These are phyloP conservation scores for Cyberlindnera maritima DNA, from an alignment of 805 yeast species.

Conservation along the genomic window DNA sequence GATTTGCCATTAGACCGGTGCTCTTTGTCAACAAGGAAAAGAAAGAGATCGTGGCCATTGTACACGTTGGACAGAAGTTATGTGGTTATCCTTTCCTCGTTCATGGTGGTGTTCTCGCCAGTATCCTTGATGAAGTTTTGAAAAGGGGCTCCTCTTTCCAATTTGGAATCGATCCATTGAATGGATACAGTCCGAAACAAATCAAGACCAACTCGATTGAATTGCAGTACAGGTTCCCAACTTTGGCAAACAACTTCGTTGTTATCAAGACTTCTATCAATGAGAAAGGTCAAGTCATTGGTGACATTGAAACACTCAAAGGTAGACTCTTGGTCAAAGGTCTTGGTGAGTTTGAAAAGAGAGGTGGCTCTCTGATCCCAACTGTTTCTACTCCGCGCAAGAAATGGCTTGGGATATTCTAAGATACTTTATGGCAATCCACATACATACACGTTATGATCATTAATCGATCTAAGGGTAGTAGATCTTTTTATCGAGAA, in stretches of 20 bases:
- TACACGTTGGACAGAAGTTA: slow-evolving; percentile 73
- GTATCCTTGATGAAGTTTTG: slow-evolving; percentile 74
- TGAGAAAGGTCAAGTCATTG: slow-evolving; percentile 40
- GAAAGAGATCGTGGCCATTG: slow-evolving; percentile 59
- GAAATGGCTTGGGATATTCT: slow-evolving; percentile 7
- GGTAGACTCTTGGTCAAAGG: slow-evolving; percentile 60
- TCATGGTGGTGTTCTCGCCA: slow-evolving; percentile 87
- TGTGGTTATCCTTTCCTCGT: slow-evolving; percentile 86
- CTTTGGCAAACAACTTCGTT: slow-evolving; percentile 75
- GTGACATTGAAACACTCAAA: slow-evolving; percentile 49
- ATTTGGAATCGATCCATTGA: slow-evolving; percentile 29
- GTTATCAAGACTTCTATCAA: slow-evolving; percentile 52
- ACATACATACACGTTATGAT: background rate
- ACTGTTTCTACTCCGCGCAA: background rate
- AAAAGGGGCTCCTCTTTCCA: slow-evolving; percentile 48
- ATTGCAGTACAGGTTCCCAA: slow-evolving; percentile 63
- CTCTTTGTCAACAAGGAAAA: slow-evolving; percentile 57
- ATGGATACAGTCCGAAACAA: slow-evolving; percentile 38
- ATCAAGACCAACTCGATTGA: slow-evolving; percentile 47
- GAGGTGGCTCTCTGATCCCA: slow-evolving; percentile 1
- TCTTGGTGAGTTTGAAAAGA: slow-evolving; percentile 39
- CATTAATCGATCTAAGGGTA: background rate
- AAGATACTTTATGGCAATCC: background rate
- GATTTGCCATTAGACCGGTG: slow-evolving; percentile 70
- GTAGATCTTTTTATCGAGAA: slow-evolving; percentile 36